Percentiles rank a stretch among this genome's conserved stretches.
Conservation (phyloP, 495 filamentous ascomycete species). For the Penicillium cataractarum region DNA sequence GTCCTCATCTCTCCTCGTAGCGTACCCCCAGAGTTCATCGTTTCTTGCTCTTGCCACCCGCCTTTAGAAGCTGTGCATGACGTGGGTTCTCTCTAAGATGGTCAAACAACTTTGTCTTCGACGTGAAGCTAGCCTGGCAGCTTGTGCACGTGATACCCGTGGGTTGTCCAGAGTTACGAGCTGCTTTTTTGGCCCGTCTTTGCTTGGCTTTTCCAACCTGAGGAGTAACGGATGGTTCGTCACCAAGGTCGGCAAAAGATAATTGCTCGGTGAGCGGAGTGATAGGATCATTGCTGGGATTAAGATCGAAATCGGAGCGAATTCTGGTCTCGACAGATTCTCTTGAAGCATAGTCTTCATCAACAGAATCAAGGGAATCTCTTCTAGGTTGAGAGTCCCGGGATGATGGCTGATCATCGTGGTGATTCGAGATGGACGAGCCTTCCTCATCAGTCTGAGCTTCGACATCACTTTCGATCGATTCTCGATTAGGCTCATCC, state of each 20-base stretch:
- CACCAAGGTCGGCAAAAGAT: constrained; percentile 24
- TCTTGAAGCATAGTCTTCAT: constrained; percentile 53
- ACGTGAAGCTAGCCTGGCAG: constrained; percentile 65
- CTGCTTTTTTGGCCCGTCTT: constrained; percentile 81
- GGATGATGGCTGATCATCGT: constrained; percentile 5
- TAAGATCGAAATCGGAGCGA: constrained; percentile 12
- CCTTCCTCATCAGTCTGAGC: background rate
- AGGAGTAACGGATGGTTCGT: constrained; percentile 29
- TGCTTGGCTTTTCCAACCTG: constrained; percentile 87
- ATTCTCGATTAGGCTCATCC: background rate
- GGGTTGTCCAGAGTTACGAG: constrained; percentile 53
- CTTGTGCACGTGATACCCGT: constrained; percentile 56
- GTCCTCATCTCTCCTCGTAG: background rate
- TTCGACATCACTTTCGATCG: background rate
- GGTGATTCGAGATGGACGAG: background rate
- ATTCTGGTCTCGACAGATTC: constrained; percentile 46
- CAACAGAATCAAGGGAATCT: constrained; percentile 7
- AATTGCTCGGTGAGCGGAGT: constrained; percentile 29
- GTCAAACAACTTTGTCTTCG: constrained; percentile 70
- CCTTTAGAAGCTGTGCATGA: constrained; percentile 57
- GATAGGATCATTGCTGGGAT: constrained; percentile 13
- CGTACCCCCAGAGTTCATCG: background rate
- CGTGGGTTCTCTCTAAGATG: constrained; percentile 65
- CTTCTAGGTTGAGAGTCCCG: background rate
- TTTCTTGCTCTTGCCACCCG: constrained; percentile 38